phyloP scores from a whole-genome alignment of 192 early-diverging fungal genomes.

The Rhizophlyctis rosea region DNA sequence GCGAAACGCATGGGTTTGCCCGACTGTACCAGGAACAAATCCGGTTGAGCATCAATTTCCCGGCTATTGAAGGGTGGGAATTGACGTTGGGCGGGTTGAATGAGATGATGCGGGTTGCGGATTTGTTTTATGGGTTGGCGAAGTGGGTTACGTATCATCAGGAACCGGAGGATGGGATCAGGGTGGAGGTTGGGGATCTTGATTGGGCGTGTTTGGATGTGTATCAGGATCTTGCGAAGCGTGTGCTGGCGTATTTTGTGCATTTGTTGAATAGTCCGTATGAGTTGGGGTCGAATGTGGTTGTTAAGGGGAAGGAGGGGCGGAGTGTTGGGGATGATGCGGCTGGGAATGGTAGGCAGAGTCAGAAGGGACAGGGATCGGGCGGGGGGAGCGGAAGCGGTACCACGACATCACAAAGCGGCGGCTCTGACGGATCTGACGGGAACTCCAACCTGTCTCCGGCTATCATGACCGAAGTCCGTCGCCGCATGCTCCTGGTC shows the following conservation, averaged over 20 bases:
- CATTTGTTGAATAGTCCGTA: slow-evolving; percentile 37
- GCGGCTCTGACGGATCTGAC: too few species aligned
- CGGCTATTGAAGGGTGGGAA: slow-evolving; percentile 6
- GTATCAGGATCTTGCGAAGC: slow-evolving; percentile 6
- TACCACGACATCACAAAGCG: too few species aligned
- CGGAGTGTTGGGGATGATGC: not conserved
- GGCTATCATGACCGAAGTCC: too few species aligned
- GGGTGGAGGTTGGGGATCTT: not conserved
- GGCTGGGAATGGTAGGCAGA: not conserved
- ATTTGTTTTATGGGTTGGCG: slow-evolving; percentile 28
- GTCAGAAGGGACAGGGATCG: not conserved
- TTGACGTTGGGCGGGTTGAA: slow-evolving; percentile 23
- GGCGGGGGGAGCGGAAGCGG: too few species aligned
- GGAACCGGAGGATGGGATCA: too few species aligned
- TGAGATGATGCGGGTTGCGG: slow-evolving; percentile 27
- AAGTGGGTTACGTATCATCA: too few species aligned
- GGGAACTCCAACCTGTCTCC: too few species aligned
- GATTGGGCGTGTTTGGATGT: slow-evolving; percentile 8
- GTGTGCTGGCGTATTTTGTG: slow-evolving; percentile 25
- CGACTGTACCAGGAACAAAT: slow-evolving; percentile 38
- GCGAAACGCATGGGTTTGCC: slow-evolving; percentile 35
- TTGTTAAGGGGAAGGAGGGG: slow-evolving; percentile 7
- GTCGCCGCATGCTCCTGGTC: slow-evolving; percentile 8
- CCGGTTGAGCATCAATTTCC: slow-evolving; percentile 6
- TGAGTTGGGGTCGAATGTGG: slow-evolving; percentile 18